Evolutionary conservation across 1,284 basidiomycete genomes (phyloP), one percentile per base, ranked within the genome.

Genomic region (Malassezia sp.): DNA sequence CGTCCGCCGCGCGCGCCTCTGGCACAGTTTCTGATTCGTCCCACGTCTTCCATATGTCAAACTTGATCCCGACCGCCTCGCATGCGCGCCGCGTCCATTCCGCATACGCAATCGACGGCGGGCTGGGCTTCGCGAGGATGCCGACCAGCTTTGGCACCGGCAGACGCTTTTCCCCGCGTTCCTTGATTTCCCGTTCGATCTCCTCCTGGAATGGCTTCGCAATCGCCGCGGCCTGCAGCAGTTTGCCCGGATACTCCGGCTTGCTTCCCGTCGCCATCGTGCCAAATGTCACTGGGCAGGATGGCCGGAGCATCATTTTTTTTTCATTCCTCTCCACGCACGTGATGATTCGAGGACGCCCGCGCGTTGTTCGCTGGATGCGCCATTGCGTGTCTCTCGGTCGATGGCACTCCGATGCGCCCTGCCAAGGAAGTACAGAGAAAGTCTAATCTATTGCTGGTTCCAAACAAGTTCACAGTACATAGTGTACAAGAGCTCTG

Each of bases 41-140:
- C 64, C 64, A 69, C 7, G 67, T 69, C 53, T 62, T 63, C 64
- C 67, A 67, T 40, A 67, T 69, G 23, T 86, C 80, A 71, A 89
- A 96, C 43, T 83, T 79, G 52, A 96, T 81, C 0, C 88, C 89
- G 29, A 95, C 78, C 32, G 80, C 81, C 45, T 85, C 79, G 71
- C 90, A 96, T 52, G 90, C 87, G 65, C 83, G 88, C 71, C 78
- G 78, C 32, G 91, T 96, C 72, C 93, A 96, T 57, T 90, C 84
- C 14, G 91, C 85, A 66, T 97, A 97, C 54, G 79, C 82, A 63
- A 79, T 81, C 65, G 88, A 91, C 1, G 91, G 89, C 3, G 81
- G 80, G 37, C 83, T 82, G 0, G 81, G 79, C 1, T 88, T 93
- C 1, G 86, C 83, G 21, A 97, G 77, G 60, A 96, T 93, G 8